These are phyloP conservation scores for Globisporangium solare DNA, from an alignment of 352 stramenopile genomes.

Conservation along the genomic window DNA sequence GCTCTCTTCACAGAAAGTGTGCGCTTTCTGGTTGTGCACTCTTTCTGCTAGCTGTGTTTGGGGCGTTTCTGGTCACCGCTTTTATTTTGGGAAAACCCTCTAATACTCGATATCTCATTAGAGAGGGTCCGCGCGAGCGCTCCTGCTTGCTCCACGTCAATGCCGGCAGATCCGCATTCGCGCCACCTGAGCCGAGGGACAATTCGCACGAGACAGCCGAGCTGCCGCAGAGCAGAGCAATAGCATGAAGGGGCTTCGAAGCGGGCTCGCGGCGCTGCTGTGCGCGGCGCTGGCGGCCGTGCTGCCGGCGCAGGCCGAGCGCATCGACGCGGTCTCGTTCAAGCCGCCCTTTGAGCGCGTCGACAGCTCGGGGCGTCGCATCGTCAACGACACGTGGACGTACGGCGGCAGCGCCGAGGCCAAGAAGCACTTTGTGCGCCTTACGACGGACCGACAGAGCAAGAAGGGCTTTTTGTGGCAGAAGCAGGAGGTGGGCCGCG, in stretches of 20 bases:
- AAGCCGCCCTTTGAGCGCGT: conserved; percentile 69
- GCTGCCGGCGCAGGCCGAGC: conserved; percentile 17
- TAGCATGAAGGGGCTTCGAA: conserved; percentile 7
- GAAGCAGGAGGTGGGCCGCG: conserved; percentile 39
- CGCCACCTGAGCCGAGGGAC: not conserved
- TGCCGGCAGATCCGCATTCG: not conserved
- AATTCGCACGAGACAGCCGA: not conserved
- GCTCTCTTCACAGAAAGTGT: no score
- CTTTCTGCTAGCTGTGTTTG: not conserved
- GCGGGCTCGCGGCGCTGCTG: conserved; percentile 22
- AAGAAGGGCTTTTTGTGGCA: conserved; percentile 82
- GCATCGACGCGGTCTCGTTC: conserved; percentile 72
- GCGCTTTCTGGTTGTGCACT: no score
- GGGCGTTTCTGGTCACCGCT: no score
- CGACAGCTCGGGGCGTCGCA: conserved; percentile 48
- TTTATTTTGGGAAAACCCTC: not conserved
- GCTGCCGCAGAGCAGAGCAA: not conserved
- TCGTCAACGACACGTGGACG: conserved; percentile 74
- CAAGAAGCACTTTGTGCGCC: conserved; percentile 84
- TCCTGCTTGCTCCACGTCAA: conserved; percentile 1
- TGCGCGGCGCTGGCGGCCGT: conserved; percentile 29
- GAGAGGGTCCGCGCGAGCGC: not conserved
- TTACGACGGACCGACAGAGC: conserved; percentile 87
- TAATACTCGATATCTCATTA: not conserved
- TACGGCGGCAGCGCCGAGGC: conserved; percentile 68